Conservation (phyloP, 1,284 basidiomycete genomes). For the Trametes polyzona region DNA sequence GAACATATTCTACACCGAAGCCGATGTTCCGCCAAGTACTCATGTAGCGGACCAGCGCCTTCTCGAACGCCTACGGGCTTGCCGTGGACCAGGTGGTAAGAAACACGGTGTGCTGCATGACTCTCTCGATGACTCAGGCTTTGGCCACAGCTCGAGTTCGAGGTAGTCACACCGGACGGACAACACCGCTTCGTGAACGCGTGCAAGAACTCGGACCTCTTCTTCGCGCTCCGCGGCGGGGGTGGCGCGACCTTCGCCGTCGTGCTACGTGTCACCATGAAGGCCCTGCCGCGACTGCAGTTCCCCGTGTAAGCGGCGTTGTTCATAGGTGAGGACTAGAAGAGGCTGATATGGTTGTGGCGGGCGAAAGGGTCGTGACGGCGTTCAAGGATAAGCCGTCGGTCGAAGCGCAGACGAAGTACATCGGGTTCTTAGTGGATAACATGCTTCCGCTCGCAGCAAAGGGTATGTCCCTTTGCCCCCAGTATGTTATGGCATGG, state of each 20-base stretch:
- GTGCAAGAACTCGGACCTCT: constrained; percentile 45
- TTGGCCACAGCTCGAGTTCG: constrained; percentile 35
- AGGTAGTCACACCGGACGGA: constrained; percentile 44
- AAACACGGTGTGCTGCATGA: not conserved
- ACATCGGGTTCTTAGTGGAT: not conserved
- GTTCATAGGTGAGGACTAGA: constrained; percentile 23
- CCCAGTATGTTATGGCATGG: not conserved
- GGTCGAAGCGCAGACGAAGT: not conserved
- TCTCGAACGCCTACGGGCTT: constrained; percentile 39
- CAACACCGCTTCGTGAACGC: constrained; percentile 40
- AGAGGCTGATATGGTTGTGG: not conserved
- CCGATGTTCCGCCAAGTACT: constrained; percentile 27
- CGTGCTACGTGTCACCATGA: constrained; percentile 44
- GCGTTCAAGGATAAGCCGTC: not conserved
- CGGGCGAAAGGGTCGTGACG: not conserved
- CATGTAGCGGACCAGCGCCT: constrained; percentile 29
- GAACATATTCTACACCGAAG: not conserved
- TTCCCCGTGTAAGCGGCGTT: constrained; percentile 32
- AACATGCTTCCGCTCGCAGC: not conserved
- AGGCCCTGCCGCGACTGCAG: constrained; percentile 34
- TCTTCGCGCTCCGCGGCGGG: constrained; percentile 56
- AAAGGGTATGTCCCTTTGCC: not conserved
- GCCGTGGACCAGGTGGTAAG: constrained; percentile 42
- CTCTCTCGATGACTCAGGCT: constrained; percentile 5
- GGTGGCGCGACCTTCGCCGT: constrained; percentile 51